Base-by-base conservation (phyloP, 495 filamentous ascomycete genomes). In the Bombardia bombarda region DNA sequence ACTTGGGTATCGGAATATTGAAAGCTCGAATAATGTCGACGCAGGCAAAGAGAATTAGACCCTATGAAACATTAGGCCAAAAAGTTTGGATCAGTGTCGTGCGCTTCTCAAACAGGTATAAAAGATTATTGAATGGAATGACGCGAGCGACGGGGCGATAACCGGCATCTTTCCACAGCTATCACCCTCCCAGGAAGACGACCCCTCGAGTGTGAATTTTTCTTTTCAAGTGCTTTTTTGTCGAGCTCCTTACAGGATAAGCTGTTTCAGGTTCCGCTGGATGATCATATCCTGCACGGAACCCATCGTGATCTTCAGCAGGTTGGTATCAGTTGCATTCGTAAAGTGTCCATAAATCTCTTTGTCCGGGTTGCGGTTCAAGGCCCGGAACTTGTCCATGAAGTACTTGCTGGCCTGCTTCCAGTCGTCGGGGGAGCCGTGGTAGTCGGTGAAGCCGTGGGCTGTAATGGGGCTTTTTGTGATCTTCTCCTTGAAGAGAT, bases 281-380 rank as follows among this genome's bases (percentile, higher is more conserved):
- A 98, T 90, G 63, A 98, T 97, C 85, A 97, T 98, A 60, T 98
- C 92, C 59, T 97, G 92, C 25, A 98, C 92, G 21, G 86, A 93
- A 42, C 79, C 76, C 92, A 98, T 98, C 19, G 92, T 98, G 51
- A 90, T 93, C 68, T 95, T 96, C 42, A 98, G 72, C 40, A 98
- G 67, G 58, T 93, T 92, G 25, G 90, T 96, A 62, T 96, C 90
- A 8, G 90, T 96, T 6, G 90, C 90, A 52, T 94, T 95, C 17
- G 90, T 96, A 55, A 85, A 88, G 57, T 96, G 87, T 38, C 87
- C 84, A 52, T 96, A 96, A 46, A 93, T 87, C 56, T 96, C 89
- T 59, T 89, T 86, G 41, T 83, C 73, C 20, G 87, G 79, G 44
- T 84, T 88, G 23, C 87, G 77, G 57, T 94, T 93, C 49, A 96